phyloP scores from a whole-genome alignment of 176 grass and related monocot species.

The Aegilops bicornis region DNA sequence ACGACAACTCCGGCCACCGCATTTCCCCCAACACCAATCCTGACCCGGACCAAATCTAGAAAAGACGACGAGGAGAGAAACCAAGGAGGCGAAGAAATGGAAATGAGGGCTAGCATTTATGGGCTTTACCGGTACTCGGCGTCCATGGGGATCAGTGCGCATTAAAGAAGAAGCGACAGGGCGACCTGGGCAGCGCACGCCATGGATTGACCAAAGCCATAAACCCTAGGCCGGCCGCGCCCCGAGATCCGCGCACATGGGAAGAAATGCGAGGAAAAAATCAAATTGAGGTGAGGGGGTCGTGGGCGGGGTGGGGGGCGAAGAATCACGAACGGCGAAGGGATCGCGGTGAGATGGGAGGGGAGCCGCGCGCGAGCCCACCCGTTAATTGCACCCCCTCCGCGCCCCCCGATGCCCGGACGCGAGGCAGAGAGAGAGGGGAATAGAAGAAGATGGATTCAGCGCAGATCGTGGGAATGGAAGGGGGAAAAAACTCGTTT shows the following conservation, averaged over 20 bases:
- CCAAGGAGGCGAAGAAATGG: background rate
- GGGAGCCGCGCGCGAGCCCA: background rate
- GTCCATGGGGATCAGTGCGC: conserved; percentile 58
- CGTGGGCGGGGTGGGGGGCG: background rate
- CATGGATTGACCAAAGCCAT: conserved; percentile 66
- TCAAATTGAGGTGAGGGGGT: no score
- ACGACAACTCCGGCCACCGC: conserved; percentile 38
- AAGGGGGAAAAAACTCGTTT: conserved; percentile 24
- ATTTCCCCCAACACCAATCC: conserved; percentile 25
- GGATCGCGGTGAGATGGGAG: conserved; percentile 41
- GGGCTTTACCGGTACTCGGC: conserved; percentile 46
- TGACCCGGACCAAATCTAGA: background rate
- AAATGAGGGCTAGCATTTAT: conserved; percentile 14
- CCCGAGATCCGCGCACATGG: conserved; percentile 58
- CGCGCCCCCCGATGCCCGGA: conserved; percentile 25
- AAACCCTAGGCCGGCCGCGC: conserved; percentile 53
- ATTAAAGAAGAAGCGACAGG: conserved; percentile 63
- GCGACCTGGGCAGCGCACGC: conserved; percentile 50
- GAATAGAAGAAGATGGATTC: conserved; percentile 33
- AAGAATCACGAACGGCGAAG: conserved; percentile 30
- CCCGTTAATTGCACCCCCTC: conserved; percentile 39
- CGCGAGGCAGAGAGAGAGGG: background rate
- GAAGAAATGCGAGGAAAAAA: background rate
- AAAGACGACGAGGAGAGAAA: background rate
- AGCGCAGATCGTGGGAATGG: conserved; percentile 21